Percentiles rank a stretch among this genome's conserved stretches.
These are phyloP conservation scores for Logfia minima DNA, from an alignment of 129 eudicot species.

Conservation along the genomic window DNA sequence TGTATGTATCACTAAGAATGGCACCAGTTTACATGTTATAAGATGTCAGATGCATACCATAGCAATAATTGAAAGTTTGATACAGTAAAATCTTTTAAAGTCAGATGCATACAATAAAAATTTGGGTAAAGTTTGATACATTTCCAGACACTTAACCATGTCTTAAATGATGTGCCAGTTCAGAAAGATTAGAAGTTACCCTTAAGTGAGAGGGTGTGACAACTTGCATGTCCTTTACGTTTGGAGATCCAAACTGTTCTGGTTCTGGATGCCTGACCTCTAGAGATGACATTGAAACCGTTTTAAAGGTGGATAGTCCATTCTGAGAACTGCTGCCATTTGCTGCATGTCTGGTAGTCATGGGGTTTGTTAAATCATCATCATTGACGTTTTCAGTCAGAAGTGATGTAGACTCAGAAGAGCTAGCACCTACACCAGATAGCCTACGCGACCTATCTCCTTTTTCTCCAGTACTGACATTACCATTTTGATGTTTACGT, in stretches of 20 bases:
- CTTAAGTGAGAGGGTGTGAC: slow-evolving; percentile 32
- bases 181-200: slow-evolving; percentile 32
- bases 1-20: too few species aligned
- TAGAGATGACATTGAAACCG: slow-evolving; percentile 20
- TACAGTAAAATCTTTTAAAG: neutral
- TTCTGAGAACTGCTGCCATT: slow-evolving; percentile 31
- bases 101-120: neutral
- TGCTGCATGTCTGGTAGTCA: slow-evolving; percentile 29
- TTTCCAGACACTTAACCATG: neutral
- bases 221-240: slow-evolving; percentile 33
- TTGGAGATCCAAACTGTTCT: slow-evolving; percentile 18
- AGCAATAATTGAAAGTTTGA: neutral
- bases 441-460: slow-evolving; percentile 22
- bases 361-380: slow-evolving; percentile 37
- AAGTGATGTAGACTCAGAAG: slow-evolving; percentile 57
- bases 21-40: neutral
- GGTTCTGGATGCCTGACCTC: slow-evolving; percentile 23
- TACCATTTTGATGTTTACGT: slow-evolving; percentile 17
- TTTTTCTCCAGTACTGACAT: slow-evolving; percentile 23
- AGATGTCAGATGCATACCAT: neutral
- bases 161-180: neutral
- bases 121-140: too few species aligned
- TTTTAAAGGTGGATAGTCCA: slow-evolving; percentile 18
- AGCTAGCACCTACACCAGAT: slow-evolving; percentile 44
- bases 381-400: slow-evolving; percentile 38